Percentiles rank a stretch among this genome's conserved stretches.
Evolutionary conservation across 2,329 filamentous ascomycete species (phyloP).

Genomic region (Endothia cerciana): DNA sequence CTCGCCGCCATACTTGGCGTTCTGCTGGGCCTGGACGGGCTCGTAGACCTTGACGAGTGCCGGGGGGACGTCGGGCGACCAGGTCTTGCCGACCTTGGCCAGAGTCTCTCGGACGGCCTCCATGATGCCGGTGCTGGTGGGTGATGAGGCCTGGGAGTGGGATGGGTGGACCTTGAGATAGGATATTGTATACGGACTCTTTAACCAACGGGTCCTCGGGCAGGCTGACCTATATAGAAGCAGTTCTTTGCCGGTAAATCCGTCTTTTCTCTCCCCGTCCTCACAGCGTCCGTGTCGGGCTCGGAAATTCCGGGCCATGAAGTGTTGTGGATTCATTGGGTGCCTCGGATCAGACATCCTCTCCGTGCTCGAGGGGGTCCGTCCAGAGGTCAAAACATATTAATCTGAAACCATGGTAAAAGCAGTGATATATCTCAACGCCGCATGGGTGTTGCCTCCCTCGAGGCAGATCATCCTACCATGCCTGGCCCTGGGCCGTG

Average conservation of each 20-base stretch:
- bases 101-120: conserved; percentile 21
- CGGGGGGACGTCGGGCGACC: conserved; percentile 14
- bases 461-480: not conserved
- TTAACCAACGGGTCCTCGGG: not conserved
- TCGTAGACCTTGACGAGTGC: conserved; percentile 20
- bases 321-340: not conserved
- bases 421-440: not conserved
- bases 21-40: conserved; percentile 22
- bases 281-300: too few relatives aligned
- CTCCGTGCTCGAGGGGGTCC: not conserved
- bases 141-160: too few relatives aligned
- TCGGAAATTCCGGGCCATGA: not conserved
- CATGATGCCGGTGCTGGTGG: conserved; percentile 13
- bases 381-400: not conserved
- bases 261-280: too few relatives aligned
- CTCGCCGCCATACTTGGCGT: conserved; percentile 13
- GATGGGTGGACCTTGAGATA: not conserved
- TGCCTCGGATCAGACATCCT: not conserved
- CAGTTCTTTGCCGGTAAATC: too few relatives aligned
- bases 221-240: not conserved
- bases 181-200: not conserved
- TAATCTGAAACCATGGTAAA: too few relatives aligned
- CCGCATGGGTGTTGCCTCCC: not conserved
- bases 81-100: conserved; percentile 27
- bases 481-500: not conserved